phyloP scores from a whole-genome alignment of 805 yeast species.

The Danielozyma ontarioensis region DNA sequence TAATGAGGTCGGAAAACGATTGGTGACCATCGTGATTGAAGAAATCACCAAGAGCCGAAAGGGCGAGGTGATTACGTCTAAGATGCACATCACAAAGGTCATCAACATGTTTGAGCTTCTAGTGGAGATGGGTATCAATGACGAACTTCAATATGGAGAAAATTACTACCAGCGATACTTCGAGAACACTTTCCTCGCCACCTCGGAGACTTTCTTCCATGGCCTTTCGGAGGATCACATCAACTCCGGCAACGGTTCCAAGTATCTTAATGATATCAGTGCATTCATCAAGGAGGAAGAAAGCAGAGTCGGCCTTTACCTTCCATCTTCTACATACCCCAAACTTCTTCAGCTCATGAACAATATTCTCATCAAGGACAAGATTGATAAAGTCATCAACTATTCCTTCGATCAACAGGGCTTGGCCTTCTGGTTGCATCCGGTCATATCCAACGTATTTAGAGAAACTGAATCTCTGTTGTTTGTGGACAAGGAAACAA shows the following conservation, averaged over 20 bases:
- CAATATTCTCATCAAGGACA: conserved; percentile 51
- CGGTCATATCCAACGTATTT: conserved; percentile 23
- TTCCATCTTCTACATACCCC: conserved; percentile 50
- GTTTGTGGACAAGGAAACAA: neutral
- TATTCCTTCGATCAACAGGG: conserved; percentile 49
- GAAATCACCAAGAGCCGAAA: conserved; percentile 53
- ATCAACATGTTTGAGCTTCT: conserved; percentile 70
- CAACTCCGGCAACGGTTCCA: conserved; percentile 40
- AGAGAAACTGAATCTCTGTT: conserved; percentile 2
- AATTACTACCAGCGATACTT: conserved; percentile 59
- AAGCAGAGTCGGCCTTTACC: conserved; percentile 45
- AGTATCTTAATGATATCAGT: conserved; percentile 48
- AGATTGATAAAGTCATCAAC: conserved; percentile 50
- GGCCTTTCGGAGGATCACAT: conserved; percentile 41
- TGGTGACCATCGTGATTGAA: conserved; percentile 46
- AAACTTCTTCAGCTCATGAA: conserved; percentile 54
- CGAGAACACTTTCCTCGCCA: conserved; percentile 58
- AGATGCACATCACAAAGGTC: conserved; percentile 53
- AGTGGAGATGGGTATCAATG: conserved; percentile 30
- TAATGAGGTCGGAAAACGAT: conserved; percentile 45
- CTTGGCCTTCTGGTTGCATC: conserved; percentile 49
- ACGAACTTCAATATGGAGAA: conserved; percentile 39
- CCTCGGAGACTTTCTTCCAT: conserved; percentile 53
- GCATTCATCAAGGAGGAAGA: conserved; percentile 61
- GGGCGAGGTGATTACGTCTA: conserved; percentile 51